A percentile compares a stretch with the other conserved stretches of the same genome.
Evolutionary conservation across 257 asterid species (phyloP).

Genomic region (Solanum pennellii): DNA sequence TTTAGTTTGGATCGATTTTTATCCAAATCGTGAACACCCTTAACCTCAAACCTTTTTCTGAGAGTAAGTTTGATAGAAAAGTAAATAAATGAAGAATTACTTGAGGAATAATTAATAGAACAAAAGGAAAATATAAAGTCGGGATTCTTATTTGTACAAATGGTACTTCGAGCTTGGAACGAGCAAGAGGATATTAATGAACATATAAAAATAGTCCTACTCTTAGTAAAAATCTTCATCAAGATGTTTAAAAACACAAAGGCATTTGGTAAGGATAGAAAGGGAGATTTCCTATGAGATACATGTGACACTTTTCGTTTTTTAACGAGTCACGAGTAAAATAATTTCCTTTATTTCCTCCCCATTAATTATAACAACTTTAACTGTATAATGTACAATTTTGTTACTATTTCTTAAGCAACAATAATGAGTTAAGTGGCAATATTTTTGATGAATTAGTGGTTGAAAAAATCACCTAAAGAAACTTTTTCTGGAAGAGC

Average conservation of each 20-base stretch:
- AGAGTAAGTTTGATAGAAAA: not conserved
- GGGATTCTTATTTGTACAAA: too few species aligned
- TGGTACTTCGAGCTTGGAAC: not conserved
- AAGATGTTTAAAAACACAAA: too few species aligned
- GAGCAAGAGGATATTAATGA: not conserved
- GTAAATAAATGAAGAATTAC: not conserved
- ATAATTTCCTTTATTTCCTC: not conserved
- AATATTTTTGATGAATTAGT: not conserved
- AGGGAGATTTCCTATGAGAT: not conserved
- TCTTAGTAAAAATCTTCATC: not conserved
- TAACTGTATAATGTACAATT: not conserved
- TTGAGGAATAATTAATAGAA: too few species aligned
- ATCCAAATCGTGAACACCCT: too few species aligned
- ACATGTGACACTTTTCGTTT: not conserved
- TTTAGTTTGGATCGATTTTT: too few species aligned
- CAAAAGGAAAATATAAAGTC: too few species aligned
- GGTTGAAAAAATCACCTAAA: not conserved
- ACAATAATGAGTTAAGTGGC: not conserved
- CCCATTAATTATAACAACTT: not conserved
- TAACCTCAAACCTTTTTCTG: not conserved
- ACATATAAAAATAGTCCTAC: not conserved
- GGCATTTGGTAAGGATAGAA: too few species aligned
- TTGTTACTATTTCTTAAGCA: not conserved
- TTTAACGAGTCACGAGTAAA: not conserved
- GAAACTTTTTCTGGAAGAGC: not conserved